A percentile compares a stretch with the other conserved stretches of the same genome.
These are phyloP conservation scores for Emericellopsis atlantica DNA, from an alignment of 2,329 filamentous ascomycete species.

Conservation along the genomic window DNA sequence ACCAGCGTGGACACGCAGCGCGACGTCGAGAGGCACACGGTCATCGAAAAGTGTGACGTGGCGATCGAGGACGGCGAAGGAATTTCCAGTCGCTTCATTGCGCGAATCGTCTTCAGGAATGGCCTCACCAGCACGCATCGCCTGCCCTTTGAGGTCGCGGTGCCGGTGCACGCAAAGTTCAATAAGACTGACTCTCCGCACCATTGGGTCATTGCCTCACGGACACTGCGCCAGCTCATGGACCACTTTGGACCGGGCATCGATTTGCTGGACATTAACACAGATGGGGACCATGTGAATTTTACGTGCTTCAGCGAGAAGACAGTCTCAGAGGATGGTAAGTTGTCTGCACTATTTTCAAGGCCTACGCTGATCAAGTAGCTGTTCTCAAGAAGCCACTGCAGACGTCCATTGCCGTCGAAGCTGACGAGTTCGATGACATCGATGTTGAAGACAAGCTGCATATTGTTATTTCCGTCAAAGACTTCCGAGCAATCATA, in stretches of 20 bases:
- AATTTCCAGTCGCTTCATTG: constrained; percentile 60
- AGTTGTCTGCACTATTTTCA: constrained; percentile 3
- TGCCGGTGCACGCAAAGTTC: constrained; percentile 69
- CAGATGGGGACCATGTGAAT: constrained; percentile 59
- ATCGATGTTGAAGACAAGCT: constrained; percentile 63
- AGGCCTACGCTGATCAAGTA: constrained; percentile 13
- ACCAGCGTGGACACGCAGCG: constrained; percentile 41
- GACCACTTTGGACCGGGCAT: constrained; percentile 73
- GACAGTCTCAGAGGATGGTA: constrained; percentile 47
- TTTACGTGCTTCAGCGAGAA: constrained; percentile 78
- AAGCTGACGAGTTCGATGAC: constrained; percentile 64
- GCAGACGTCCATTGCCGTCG: constrained; percentile 66
- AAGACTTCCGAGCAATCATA: constrained; percentile 70
- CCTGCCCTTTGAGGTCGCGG: constrained; percentile 59
- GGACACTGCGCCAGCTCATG: constrained; percentile 60
- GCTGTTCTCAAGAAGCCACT: constrained; percentile 70
- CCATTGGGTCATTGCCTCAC: constrained; percentile 60
- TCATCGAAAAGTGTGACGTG: constrained; percentile 64
- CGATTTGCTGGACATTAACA: constrained; percentile 69
- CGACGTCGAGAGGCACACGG: constrained; percentile 51
- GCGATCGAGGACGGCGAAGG: constrained; percentile 59
- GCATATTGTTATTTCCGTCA: constrained; percentile 71
- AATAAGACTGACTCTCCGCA: constrained; percentile 53
- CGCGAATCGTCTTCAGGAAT: constrained; percentile 63
- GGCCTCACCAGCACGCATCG: constrained; percentile 68